Conservation (phyloP, 1,139 yeast genomes). For the Kurtzmaniella quercitrusa region DNA sequence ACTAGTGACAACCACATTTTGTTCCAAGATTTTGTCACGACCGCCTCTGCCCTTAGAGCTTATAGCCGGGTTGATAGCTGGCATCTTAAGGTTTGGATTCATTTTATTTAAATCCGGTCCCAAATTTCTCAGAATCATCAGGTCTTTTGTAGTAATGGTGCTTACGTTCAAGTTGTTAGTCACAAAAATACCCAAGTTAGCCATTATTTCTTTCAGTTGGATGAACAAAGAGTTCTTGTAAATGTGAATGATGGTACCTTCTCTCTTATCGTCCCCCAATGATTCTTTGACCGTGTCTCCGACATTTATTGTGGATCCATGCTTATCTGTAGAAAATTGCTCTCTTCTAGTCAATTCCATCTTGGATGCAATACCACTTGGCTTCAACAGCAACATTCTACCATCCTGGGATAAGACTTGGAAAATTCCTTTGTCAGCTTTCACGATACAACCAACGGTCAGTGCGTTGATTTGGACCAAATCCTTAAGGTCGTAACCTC, state of each 20-base stretch:
- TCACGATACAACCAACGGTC: constrained; percentile 83
- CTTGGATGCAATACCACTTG: constrained; percentile 77
- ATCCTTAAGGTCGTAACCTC: constrained; percentile 77
- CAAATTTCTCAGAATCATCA: constrained; percentile 49
- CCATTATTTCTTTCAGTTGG: constrained; percentile 72
- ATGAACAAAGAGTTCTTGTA: constrained; percentile 76
- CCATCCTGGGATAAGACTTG: constrained; percentile 85
- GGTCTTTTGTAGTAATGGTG: constrained; percentile 81
- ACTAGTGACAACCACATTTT: constrained; percentile 79
- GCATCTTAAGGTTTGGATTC: constrained; percentile 73
- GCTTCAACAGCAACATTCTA: constrained; percentile 64
- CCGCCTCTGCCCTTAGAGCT: constrained; percentile 64
- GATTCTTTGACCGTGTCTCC: constrained; percentile 91
- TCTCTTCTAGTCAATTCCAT: constrained; percentile 61
- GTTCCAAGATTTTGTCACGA: constrained; percentile 75
- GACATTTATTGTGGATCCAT: constrained; percentile 78
- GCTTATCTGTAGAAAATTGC: constrained; percentile 81
- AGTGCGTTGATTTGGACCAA: constrained; percentile 85
- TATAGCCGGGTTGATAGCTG: constrained; percentile 18
- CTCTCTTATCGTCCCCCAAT: constrained; percentile 63
- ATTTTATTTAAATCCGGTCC: constrained; percentile 73
- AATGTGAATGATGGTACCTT: constrained; percentile 84
- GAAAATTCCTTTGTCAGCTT: constrained; percentile 83
- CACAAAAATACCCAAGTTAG: constrained; percentile 90
- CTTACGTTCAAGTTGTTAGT: constrained; percentile 71